Conservation (phyloP, 768 basidiomycete species). For the Lentinula detonsa region DNA sequence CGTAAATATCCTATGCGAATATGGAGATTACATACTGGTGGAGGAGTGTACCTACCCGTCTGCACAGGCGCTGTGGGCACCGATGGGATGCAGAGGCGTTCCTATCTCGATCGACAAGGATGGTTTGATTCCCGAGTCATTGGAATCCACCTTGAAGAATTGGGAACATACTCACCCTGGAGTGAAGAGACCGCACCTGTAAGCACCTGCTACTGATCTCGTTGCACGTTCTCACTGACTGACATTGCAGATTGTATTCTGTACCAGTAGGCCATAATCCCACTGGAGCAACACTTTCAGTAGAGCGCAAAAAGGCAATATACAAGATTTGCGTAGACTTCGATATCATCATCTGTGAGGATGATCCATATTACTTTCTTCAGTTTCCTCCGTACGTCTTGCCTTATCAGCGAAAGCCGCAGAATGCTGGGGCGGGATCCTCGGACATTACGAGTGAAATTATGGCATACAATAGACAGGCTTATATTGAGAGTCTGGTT, state of each 20-base stretch:
- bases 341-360: conserved; percentile 60
- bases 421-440: conserved; percentile 9
- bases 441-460: conserved; percentile 18
- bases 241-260: conserved; percentile 36
- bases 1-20: conserved; percentile 8
- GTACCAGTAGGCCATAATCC: conserved; percentile 63
- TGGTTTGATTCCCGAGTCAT: conserved; percentile 43
- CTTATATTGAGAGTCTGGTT: conserved; percentile 34
- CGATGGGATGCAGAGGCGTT: conserved; percentile 28
- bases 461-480: conserved; percentile 20
- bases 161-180: conserved; percentile 41
- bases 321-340: conserved; percentile 58
- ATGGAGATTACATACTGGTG: conserved; percentile 21
- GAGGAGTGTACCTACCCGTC: conserved; percentile 34
- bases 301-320: conserved; percentile 50
- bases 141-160: conserved; percentile 33
- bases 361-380: conserved; percentile 60
- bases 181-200: conserved; percentile 37
- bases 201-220: conserved; percentile 30
- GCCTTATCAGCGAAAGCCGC: conserved; percentile 17
- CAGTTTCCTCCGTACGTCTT: conserved; percentile 19
- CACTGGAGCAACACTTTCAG: conserved; percentile 47
- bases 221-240: neutral
- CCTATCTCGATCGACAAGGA: conserved; percentile 43
- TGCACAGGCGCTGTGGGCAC: conserved; percentile 23